Conservation (phyloP, 345 rosid genomes). For the Rhizophora apiculata region DNA sequence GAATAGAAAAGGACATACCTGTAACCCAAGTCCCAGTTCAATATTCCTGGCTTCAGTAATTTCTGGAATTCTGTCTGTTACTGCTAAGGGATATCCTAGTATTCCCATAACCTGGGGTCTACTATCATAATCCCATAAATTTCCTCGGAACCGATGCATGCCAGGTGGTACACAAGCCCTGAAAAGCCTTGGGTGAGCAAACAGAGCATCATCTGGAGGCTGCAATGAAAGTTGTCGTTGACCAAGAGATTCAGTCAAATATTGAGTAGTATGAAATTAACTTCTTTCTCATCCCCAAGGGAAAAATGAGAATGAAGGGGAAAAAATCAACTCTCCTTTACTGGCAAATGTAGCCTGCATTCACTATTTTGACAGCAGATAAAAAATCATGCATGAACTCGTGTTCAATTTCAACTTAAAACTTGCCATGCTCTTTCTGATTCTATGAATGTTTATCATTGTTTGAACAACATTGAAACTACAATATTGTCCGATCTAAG, state of each 20-base stretch:
- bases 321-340: background rate
- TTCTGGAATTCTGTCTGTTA: slow-evolving; percentile 72
- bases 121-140: slow-evolving; percentile 91
- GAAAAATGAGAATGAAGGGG: background rate
- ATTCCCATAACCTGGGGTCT: slow-evolving; percentile 72
- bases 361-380: background rate
- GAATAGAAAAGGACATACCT: slow-evolving; percentile 41
- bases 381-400: background rate
- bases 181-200: slow-evolving; percentile 90
- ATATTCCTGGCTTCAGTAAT: slow-evolving; percentile 92
- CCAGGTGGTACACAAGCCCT: slow-evolving; percentile 98
- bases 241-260: slow-evolving; percentile 1
- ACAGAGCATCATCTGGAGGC: slow-evolving; percentile 96
- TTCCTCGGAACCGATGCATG: slow-evolving; percentile 95
- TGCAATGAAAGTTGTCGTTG: slow-evolving; percentile 26
- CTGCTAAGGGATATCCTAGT: slow-evolving; percentile 67
- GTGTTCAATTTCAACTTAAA: background rate
- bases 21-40: slow-evolving; percentile 92
- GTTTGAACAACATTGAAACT: too few species aligned
- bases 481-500: background rate
- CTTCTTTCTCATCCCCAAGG: background rate
- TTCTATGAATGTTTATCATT: slow-evolving; percentile 8
- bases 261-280: background rate
- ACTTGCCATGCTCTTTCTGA: background rate
- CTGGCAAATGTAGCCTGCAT: background rate